A percentile compares a stretch with the other conserved stretches of the same genome.
These are phyloP conservation scores for Tolypocladium album DNA, from an alignment of 2,329 filamentous ascomycete genomes.

Conservation along the genomic window DNA sequence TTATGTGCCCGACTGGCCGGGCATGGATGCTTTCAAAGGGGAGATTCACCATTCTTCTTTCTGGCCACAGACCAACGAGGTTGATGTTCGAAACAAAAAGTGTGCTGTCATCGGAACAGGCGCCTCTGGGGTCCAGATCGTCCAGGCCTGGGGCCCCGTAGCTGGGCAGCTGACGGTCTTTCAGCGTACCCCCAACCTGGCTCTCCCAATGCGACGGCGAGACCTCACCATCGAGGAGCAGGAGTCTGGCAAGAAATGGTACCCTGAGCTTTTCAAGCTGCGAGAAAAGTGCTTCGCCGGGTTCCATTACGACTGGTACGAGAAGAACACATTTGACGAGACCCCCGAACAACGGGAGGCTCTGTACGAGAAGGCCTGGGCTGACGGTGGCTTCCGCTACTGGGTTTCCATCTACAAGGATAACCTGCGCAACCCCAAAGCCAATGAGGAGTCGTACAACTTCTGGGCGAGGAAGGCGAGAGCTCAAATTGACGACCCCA, in stretches of 20 bases:
- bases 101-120: conserved; percentile 55
- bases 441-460: conserved; percentile 41
- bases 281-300: conserved; percentile 46
- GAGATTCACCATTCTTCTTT: conserved; percentile 48
- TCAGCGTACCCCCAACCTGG: conserved; percentile 57
- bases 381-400: conserved; percentile 41
- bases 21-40: conserved; percentile 49
- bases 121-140: conserved; percentile 52
- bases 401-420: conserved; percentile 47
- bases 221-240: conserved; percentile 27
- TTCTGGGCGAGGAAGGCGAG: conserved; percentile 45
- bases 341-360: conserved; percentile 35
- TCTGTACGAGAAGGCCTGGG: conserved; percentile 37
- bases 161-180: conserved; percentile 47
- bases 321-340: conserved; percentile 46
- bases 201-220: conserved; percentile 47
- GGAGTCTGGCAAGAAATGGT: conserved; percentile 29
- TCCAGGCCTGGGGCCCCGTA: conserved; percentile 46
- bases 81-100: conserved; percentile 47
- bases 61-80: conserved; percentile 41
- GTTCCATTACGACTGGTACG: conserved; percentile 44
- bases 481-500: conserved; percentile 36
- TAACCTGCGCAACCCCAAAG: conserved; percentile 28
- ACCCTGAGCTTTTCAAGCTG: conserved; percentile 39
- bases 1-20: conserved; percentile 50